Percentiles rank a stretch among this genome's conserved stretches.
Conservation (phyloP, 805 yeast genomes). For the Barnettozyma sp. region DNA sequence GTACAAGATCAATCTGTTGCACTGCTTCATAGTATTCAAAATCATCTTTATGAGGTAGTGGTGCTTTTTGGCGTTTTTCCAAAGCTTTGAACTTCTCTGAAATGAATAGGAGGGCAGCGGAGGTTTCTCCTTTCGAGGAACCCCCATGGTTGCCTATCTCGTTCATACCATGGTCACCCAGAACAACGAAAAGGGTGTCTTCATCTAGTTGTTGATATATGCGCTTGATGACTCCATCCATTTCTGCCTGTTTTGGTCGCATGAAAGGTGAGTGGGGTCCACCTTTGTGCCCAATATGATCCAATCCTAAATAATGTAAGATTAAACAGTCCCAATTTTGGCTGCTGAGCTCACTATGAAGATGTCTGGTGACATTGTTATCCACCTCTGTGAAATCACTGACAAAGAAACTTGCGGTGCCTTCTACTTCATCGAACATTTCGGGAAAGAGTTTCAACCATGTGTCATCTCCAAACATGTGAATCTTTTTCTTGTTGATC, state of each 20-base stretch:
- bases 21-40: constrained; percentile 48
- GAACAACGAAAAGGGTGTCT: constrained; percentile 58
- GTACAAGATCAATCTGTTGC: constrained; percentile 81
- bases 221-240: constrained; percentile 61
- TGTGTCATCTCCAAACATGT: constrained; percentile 96
- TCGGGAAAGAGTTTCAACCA: constrained; percentile 89
- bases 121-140: constrained; percentile 85
- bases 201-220: constrained; percentile 43
- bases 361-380: constrained; percentile 83
- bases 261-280: constrained; percentile 80
- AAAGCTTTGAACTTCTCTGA: constrained; percentile 48
- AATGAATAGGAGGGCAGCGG: constrained; percentile 68
- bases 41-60: constrained; percentile 29
- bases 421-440: constrained; percentile 62
- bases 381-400: constrained; percentile 95
- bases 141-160: constrained; percentile 97
- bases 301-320: constrained; percentile 87
- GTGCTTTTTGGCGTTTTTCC: constrained; percentile 12
- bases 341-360: constrained; percentile 47
- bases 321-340: constrained; percentile 78
- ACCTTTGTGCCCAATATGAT: constrained; percentile 96
- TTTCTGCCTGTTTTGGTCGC: constrained; percentile 77
- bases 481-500: constrained; percentile 35
- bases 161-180: constrained; percentile 97
- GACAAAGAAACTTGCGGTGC: constrained; percentile 91